phyloP scores from a whole-genome alignment of 192 early-diverging fungal genomes.

The Entrophospora sp. region DNA sequence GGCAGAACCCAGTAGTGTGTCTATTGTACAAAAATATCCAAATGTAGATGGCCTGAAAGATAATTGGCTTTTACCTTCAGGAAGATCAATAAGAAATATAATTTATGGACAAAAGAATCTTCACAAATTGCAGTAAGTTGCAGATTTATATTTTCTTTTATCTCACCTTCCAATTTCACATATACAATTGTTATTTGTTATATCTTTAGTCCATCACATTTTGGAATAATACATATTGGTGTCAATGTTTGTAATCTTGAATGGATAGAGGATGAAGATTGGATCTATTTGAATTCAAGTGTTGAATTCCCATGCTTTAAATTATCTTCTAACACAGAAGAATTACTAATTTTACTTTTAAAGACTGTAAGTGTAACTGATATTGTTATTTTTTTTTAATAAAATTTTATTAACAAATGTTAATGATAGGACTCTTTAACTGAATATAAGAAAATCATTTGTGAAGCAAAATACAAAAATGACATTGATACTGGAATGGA shows the following conservation, averaged over 20 bases:
- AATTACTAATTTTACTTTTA: background rate
- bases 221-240: background rate
- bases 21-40: background rate
- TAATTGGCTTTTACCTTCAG: background rate
- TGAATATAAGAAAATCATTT: background rate
- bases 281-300: background rate
- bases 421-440: constrained; percentile 1
- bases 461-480: background rate
- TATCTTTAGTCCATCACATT: background rate
- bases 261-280: too few relatives aligned
- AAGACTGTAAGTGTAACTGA: background rate
- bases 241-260: too few relatives aligned
- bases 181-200: background rate
- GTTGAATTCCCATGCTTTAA: background rate
- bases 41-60: background rate
- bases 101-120: background rate
- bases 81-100: background rate
- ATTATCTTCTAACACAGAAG: background rate
- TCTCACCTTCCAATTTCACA: background rate
- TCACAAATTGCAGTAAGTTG: background rate
- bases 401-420: background rate
- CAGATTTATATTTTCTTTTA: background rate
- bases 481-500: background rate
- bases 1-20: background rate
- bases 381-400: background rate